Evolutionary conservation across 73 alveolate species (phyloP).

Genomic region (Uronychia binucleata): DNA sequence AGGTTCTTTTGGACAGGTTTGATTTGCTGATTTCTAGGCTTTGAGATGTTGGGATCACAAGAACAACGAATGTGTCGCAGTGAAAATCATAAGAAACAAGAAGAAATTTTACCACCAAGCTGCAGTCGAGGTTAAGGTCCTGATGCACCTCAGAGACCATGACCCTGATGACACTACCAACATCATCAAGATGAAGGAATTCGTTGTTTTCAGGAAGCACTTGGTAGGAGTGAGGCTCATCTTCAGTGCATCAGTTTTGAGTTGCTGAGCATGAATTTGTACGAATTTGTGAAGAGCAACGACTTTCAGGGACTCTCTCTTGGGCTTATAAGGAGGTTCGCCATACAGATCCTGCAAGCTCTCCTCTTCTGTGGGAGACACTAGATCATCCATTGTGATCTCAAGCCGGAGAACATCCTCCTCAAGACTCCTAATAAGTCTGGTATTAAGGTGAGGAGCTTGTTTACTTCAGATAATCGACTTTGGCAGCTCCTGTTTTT

Average conservation of each 20-base stretch:
- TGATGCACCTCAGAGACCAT: conserved; percentile 50
- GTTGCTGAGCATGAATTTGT: conserved; percentile 68
- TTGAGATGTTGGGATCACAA: conserved; percentile 47
- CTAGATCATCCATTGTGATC: conserved; percentile 78
- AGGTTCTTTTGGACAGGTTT: conserved; percentile 79
- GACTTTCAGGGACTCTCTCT: conserved; percentile 74
- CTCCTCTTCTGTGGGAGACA: conserved; percentile 68
- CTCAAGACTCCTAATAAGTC: conserved; percentile 72
- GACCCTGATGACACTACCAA: conserved; percentile 65
- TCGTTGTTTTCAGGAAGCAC: conserved; percentile 66
- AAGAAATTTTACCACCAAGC: conserved; percentile 54
- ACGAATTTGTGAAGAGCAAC: conserved; percentile 68
- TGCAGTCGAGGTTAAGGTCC: conserved; percentile 47
- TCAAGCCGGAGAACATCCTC: conserved; percentile 82
- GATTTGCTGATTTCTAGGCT: too few species aligned
- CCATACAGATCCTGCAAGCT: conserved; percentile 82
- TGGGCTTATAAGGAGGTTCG: conserved; percentile 74
- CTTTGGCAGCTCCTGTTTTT: conserved; percentile 83
- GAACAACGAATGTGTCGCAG: conserved; percentile 67
- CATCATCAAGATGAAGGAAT: conserved; percentile 56
- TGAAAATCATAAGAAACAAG: conserved; percentile 91
- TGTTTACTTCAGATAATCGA: conserved; percentile 61
- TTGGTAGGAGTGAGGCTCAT: not conserved
- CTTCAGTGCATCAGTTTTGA: conserved; percentile 43
- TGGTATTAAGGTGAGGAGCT: conserved; percentile 65